These are phyloP conservation scores for Hysterium pulicare DNA, from an alignment of 2,329 filamentous ascomycete species.

Conservation along the genomic window DNA sequence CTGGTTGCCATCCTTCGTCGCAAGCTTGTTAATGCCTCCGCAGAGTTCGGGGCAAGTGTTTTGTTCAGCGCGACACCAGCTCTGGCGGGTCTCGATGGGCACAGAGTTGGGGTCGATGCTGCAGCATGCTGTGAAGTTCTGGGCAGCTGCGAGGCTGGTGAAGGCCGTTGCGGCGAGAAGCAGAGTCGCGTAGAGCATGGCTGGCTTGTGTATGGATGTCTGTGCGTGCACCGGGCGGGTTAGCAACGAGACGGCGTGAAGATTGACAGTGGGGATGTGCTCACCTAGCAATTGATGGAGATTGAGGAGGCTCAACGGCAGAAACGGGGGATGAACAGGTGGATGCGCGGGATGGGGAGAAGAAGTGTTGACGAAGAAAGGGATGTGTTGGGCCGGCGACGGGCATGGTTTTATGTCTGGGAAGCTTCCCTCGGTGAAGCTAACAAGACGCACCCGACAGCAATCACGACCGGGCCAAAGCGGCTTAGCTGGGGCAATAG, in stretches of 20 bases:
- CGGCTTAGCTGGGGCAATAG: not conserved
- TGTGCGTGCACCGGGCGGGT: constrained; percentile 17
- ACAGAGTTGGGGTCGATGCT: constrained; percentile 44
- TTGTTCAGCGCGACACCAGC: constrained; percentile 58
- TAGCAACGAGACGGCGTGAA: constrained; percentile 14
- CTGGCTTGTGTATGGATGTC: constrained; percentile 37
- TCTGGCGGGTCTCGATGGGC: constrained; percentile 29
- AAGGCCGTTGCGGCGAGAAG: constrained; percentile 47
- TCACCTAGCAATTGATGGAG: constrained; percentile 1
- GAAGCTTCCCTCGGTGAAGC: not conserved
- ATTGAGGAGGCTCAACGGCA: not conserved
- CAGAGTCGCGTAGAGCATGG: constrained; percentile 49
- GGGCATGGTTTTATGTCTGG: not conserved
- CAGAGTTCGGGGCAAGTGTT: constrained; percentile 62
- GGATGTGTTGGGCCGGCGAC: not conserved
- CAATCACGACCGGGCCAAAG: not conserved
- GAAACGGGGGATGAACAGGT: not conserved
- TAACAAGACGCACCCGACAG: not conserved
- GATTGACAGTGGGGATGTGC: not conserved
- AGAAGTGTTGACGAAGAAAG: not conserved
- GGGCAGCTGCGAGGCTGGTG: constrained; percentile 44
- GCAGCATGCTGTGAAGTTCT: constrained; percentile 41
- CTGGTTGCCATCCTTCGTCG: constrained; percentile 45
- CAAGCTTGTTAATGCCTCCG: constrained; percentile 41
- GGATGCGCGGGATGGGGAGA: not conserved